These are phyloP conservation scores for Backusella morwellensis DNA, from an alignment of 192 early-diverging fungal genomes.

Conservation along the genomic window DNA sequence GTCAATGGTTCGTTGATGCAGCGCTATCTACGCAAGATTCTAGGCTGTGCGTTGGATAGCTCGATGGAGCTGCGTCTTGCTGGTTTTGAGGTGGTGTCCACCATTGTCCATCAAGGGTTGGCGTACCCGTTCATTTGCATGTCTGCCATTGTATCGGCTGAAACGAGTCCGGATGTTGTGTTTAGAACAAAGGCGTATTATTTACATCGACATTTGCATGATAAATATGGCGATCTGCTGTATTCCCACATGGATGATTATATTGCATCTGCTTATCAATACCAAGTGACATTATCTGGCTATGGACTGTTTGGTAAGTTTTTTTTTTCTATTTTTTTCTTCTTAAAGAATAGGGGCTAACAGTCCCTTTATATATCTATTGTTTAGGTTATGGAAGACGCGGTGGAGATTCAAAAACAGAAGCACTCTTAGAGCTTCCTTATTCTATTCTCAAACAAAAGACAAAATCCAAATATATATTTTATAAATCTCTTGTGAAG, in stretches of 20 bases:
- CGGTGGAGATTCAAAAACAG: slow-evolving; percentile 9
- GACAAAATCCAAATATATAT: slow-evolving; percentile 13
- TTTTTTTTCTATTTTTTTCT: not conserved
- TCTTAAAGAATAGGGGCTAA: not conserved
- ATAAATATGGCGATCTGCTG: slow-evolving; percentile 88
- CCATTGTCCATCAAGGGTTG: slow-evolving; percentile 88
- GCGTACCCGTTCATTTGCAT: slow-evolving; percentile 91
- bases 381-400: slow-evolving; percentile 9
- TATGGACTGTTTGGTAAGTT: not conserved
- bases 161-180: slow-evolving; percentile 61
- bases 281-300: slow-evolving; percentile 43
- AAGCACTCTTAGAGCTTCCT: slow-evolving; percentile 5
- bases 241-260: slow-evolving; percentile 80
- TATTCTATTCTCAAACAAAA: slow-evolving; percentile 21
- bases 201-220: slow-evolving; percentile 72
- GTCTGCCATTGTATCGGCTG: slow-evolving; percentile 82
- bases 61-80: slow-evolving; percentile 58
- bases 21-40: slow-evolving; percentile 72
- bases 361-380: not conserved
- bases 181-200: slow-evolving; percentile 70
- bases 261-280: slow-evolving; percentile 71
- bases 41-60: slow-evolving; percentile 64
- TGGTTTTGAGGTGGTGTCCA: slow-evolving; percentile 77
- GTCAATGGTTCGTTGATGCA: slow-evolving; percentile 92
- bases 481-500: slow-evolving; percentile 14